Evolutionary conservation across 2,329 filamentous ascomycete genomes (phyloP).

Genomic region (Ustulina deusta): DNA sequence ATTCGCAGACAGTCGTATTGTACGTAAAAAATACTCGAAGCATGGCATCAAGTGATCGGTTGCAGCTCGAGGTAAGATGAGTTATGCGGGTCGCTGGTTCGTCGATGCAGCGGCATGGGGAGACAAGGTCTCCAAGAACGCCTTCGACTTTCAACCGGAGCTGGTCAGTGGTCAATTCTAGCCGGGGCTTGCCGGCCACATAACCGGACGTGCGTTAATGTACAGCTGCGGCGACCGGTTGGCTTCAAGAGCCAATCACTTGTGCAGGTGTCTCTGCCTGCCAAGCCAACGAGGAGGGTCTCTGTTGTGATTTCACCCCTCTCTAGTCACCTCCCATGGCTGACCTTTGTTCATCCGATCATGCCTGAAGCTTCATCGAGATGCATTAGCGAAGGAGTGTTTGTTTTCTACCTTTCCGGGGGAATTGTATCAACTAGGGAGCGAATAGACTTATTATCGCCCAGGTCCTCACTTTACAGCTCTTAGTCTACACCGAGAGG

Average conservation of each 20-base stretch:
- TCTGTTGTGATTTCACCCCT: neutral
- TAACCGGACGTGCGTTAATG: constrained; percentile 8
- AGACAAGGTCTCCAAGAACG: neutral
- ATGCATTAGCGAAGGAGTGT: no score
- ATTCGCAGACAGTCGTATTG: neutral
- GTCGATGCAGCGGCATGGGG: constrained; percentile 2
- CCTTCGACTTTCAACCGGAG: constrained; percentile 1
- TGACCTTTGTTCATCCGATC: neutral
- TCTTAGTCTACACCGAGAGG: no score
- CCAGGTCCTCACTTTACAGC: no score
- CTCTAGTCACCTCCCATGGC: neutral
- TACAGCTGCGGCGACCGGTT: constrained; percentile 11
- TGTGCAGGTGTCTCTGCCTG: constrained; percentile 1
- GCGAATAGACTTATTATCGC: no score
- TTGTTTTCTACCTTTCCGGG: no score
- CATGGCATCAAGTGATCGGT: neutral
- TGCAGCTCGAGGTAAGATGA: constrained; percentile 5
- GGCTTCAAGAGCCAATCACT: constrained; percentile 5
- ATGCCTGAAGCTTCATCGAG: no score
- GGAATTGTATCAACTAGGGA: no score
- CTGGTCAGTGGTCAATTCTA: constrained; percentile 12
- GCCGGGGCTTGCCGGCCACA: neutral
- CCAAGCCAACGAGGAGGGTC: constrained; percentile 9
- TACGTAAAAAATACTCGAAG: constrained; percentile 23
- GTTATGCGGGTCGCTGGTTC: neutral